Conservation (phyloP, 169 alveolate genomes). For the Eimeria tenella region DNA sequence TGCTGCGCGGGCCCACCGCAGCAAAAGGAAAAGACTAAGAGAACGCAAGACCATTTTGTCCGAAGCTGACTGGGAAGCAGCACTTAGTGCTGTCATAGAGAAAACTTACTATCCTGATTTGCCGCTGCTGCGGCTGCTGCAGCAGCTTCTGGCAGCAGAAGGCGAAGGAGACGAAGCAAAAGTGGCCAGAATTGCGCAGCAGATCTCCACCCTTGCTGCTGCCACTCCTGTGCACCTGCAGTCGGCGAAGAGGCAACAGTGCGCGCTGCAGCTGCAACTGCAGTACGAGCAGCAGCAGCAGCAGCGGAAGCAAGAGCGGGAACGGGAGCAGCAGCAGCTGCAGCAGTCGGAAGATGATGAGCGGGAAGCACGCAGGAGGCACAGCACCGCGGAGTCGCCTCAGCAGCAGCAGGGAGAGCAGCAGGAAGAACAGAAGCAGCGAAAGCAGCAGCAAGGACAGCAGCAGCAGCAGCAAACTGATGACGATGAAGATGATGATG, state of each 20-base stretch:
- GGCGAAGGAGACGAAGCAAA: neutral
- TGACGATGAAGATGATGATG: neutral
- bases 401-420: neutral
- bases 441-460: neutral
- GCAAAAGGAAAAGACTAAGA: constrained; percentile 20
- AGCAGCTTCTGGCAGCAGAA: constrained; percentile 68
- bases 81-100: constrained; percentile 33
- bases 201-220: neutral
- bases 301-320: neutral
- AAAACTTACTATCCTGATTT: constrained; percentile 64
- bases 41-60: neutral
- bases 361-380: neutral
- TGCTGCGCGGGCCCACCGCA: neutral
- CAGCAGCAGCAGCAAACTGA: neutral
- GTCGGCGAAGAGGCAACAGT: neutral
- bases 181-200: neutral
- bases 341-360: constrained; percentile 16
- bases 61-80: constrained; percentile 16
- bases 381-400: neutral
- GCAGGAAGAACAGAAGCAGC: neutral
- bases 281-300: neutral
- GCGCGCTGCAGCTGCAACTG: neutral
- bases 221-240: neutral
- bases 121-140: constrained; percentile 72
- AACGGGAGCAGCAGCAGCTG: neutral